phyloP scores from a whole-genome alignment of 1,284 basidiomycete genomes.

The Pisolithus thermaeus region DNA sequence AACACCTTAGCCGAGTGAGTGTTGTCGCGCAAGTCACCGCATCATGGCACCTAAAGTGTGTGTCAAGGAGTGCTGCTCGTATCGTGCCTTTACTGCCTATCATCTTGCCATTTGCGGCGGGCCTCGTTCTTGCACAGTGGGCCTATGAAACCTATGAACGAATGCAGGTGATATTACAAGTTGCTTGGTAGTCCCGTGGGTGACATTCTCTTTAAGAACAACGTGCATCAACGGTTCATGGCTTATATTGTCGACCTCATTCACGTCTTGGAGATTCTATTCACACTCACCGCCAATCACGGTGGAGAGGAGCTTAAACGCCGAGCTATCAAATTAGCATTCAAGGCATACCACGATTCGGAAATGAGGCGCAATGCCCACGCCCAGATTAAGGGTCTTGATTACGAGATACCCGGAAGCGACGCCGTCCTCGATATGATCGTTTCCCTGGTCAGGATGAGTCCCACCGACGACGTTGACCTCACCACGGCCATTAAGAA shows the following conservation, averaged over 20 bases:
- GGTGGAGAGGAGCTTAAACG: not conserved
- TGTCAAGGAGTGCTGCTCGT: not conserved
- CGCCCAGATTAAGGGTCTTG: not conserved
- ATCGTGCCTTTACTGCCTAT: not conserved
- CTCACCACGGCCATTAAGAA: no score
- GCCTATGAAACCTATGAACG: constrained; percentile 20
- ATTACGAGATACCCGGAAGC: no score
- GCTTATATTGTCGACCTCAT: not conserved
- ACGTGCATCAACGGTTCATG: not conserved
- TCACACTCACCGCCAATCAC: not conserved
- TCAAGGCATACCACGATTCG: not conserved
- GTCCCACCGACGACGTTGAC: no score
- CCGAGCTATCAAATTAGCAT: not conserved
- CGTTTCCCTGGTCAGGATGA: not conserved
- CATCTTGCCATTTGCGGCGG: not conserved
- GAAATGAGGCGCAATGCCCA: not conserved
- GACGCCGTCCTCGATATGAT: not conserved
- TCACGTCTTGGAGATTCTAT: not conserved
- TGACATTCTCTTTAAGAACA: not conserved
- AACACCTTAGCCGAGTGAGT: not conserved
- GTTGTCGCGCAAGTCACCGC: no score
- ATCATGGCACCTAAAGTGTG: not conserved
- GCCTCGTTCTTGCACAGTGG: constrained; percentile 21
- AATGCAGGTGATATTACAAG: constrained; percentile 11
- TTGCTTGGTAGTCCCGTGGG: not conserved